Percentiles rank a stretch among this genome's conserved stretches.
phyloP scores from a whole-genome alignment of 2,329 filamentous ascomycete species.

The Teratosphaeria gauchensis region DNA sequence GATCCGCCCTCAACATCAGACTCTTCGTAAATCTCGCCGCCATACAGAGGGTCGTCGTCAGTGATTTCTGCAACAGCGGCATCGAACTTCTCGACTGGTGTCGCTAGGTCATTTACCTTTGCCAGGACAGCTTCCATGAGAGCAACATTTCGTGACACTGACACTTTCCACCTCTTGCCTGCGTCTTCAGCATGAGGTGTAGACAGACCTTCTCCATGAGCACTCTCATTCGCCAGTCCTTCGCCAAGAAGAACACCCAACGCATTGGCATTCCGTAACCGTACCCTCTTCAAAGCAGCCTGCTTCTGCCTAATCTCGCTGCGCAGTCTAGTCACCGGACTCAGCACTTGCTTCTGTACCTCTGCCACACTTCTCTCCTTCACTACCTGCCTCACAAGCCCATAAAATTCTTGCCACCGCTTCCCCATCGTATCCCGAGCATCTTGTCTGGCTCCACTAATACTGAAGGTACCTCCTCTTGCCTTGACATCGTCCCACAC shows the following conservation, averaged over 20 bases:
- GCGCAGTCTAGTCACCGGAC: conserved; percentile 66
- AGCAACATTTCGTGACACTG: conserved; percentile 69
- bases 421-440: conserved; percentile 21
- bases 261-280: conserved; percentile 74
- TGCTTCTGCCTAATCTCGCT: conserved; percentile 69
- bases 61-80: conserved; percentile 47
- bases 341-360: conserved; percentile 62
- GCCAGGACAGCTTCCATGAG: conserved; percentile 78
- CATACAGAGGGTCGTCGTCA: conserved; percentile 39
- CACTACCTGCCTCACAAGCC: conserved; percentile 66
- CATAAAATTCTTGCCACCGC: conserved; percentile 54
- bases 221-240: conserved; percentile 53
- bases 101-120: conserved; percentile 56
- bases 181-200: conserved; percentile 16
- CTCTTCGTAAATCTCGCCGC: conserved; percentile 29
- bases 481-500: conserved; percentile 55
- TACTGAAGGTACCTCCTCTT: conserved; percentile 14
- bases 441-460: conserved; percentile 18
- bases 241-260: conserved; percentile 83
- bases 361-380: conserved; percentile 61
- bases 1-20: conserved; percentile 22
- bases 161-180: conserved; percentile 55
- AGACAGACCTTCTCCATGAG: conserved; percentile 23
- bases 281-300: conserved; percentile 58
- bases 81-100: conserved; percentile 45